These are phyloP conservation scores for Medicago ruthenica DNA, from an alignment of 306 rosid genomes.

Conservation along the genomic window DNA sequence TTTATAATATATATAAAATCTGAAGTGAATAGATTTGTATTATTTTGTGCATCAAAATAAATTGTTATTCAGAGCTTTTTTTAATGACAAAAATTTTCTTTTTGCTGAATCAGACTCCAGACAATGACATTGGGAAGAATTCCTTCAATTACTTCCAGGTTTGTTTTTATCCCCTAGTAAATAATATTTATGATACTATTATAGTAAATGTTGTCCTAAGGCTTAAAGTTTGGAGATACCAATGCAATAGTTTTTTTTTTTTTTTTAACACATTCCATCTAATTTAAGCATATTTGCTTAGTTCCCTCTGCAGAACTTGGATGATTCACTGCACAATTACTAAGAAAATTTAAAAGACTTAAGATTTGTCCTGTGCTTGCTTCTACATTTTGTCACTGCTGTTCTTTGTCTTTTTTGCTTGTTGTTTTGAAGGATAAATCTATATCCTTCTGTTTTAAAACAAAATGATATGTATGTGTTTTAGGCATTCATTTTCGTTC, in stretches of 20 bases:
- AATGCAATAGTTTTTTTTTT: neutral
- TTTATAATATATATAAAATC: neutral
- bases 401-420: no score
- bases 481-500: no score
- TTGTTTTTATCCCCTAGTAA: constrained; percentile 39
- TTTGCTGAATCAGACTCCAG: constrained; percentile 69
- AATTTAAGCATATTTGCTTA: no score
- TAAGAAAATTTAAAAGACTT: no score
- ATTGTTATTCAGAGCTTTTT: constrained; percentile 18
- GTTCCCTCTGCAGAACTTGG: no score
- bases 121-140: constrained; percentile 93
- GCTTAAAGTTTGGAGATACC: constrained; percentile 19
- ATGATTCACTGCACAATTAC: no score
- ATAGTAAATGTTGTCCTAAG: constrained; percentile 10
- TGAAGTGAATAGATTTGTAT: constrained; percentile 2
- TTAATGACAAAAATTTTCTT: constrained; percentile 43
- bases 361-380: no score
- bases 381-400: no score
- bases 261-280: no score
- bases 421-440: no score
- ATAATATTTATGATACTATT: constrained; percentile 14
- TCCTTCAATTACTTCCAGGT: constrained; percentile 95
- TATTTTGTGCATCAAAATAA: constrained; percentile 18
- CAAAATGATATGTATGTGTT: no score
- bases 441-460: no score